Conservation (phyloP, 179 eudicot genomes). For the Gypsophila paniculata region DNA sequence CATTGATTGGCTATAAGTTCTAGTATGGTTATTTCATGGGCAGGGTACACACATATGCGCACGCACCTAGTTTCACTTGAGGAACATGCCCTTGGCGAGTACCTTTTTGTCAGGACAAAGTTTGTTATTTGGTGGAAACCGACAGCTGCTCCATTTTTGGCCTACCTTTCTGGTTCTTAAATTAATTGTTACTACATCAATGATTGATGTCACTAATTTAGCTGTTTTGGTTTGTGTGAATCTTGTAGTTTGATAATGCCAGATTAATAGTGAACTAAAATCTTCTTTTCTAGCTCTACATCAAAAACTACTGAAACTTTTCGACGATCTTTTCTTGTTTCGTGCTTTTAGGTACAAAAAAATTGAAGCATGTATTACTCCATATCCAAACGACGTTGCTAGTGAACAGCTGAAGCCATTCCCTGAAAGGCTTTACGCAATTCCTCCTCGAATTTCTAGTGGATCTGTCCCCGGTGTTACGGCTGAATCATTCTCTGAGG, state of each 20-base stretch:
- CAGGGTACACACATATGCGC: neutral
- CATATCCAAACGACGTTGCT: slow-evolving; percentile 35
- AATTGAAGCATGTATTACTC: slow-evolving; percentile 73
- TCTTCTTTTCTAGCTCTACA: neutral
- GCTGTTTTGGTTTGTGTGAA: neutral
- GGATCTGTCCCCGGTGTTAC: slow-evolving; percentile 63
- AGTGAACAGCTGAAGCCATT: slow-evolving; percentile 52
- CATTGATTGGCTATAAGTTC: neutral
- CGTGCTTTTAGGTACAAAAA: slow-evolving; percentile 62
- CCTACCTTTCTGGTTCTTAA: neutral
- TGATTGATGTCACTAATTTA: no score
- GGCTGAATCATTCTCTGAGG: slow-evolving; percentile 51
- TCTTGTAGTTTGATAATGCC: neutral
- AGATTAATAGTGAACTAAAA: neutral
- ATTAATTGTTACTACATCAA: neutral
- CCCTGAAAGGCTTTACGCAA: slow-evolving; percentile 62
- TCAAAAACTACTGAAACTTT: neutral
- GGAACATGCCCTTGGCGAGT: neutral
- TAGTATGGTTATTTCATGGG: no score
- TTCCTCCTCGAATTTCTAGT: slow-evolving; percentile 66
- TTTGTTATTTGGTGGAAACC: neutral
- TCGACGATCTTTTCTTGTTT: neutral
- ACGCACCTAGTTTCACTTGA: neutral
- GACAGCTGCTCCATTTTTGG: neutral
- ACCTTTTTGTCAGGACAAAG: neutral